Base-by-base conservation (phyloP, 2,329 filamentous ascomycete species). In the Aspergillus hortae region DNA sequence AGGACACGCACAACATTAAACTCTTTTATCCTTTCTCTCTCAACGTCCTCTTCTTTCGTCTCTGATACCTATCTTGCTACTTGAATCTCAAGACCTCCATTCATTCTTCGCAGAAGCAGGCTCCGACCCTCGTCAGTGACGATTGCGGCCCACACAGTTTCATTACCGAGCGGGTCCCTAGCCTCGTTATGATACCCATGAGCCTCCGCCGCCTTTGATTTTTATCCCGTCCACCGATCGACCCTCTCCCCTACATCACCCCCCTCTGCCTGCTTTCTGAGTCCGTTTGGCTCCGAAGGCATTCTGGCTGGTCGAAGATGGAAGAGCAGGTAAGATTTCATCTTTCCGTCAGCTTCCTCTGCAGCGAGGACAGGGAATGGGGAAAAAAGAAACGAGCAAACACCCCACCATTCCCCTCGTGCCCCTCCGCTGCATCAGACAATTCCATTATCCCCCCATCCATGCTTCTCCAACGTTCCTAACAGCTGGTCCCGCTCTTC, bases 271-370 rank as follows among this genome's bases (percentile, higher is more conserved):
- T 57, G 52, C 57, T 60, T 60, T 58, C 56, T 55, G 56, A 62
- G 55, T 59, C 52, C 48, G 49, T 48, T 55, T 55, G 60, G 55
- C 59, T 61, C 56, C 46, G 56, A 61, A 68, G 67, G 66, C 63
- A 69, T 60, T 59, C 56, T 61, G 65, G 68, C 67, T 67, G 65
- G 67, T 65, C 62, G 65, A 72, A 69, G 62, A 74, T 74, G 72
- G 72, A 74, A 70, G 72, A 74, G 59, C 72, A 74, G 71, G 72
- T 74, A 63, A 60, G 62, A 54, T 55, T 27, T 43, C 42, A 27
- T 40, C 38, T 30, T 12, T 25, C 12, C 21, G 12, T 15, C 12
- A 7, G 3, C 7, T 25, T 11, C 14, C 6, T 17, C 52, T 45
- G 33, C 45, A 44, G 48, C 48, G 21, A 43, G 14, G 21, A 33